A percentile compares a stretch with the other conserved stretches of the same genome.
These are phyloP conservation scores for Fistulinella cinereoalba DNA, from an alignment of 1,284 basidiomycete genomes.

Conservation along the genomic window DNA sequence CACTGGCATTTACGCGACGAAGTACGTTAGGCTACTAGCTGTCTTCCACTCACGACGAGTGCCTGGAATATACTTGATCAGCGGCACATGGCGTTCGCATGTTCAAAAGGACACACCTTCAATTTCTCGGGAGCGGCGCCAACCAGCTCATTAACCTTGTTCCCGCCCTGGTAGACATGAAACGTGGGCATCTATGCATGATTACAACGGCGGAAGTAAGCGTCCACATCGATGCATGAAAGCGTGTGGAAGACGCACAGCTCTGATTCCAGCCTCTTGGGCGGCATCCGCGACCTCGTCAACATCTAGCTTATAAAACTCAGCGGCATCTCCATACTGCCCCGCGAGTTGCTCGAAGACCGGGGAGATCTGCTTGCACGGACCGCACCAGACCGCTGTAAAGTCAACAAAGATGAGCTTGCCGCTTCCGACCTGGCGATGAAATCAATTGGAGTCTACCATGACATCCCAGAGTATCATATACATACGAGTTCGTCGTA, in stretches of 20 bases:
- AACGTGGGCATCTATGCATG: no score
- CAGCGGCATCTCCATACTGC: slow-evolving; percentile 12
- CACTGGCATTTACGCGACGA: not conserved
- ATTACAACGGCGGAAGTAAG: no score
- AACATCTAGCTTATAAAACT: slow-evolving; percentile 71
- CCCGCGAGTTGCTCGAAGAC: slow-evolving; percentile 54
- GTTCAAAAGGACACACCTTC: not conserved
- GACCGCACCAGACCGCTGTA: slow-evolving; percentile 57
- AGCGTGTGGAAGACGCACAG: slow-evolving; percentile 43
- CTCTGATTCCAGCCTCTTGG: slow-evolving; percentile 52
- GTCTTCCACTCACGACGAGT: not conserved
- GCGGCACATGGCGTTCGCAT: not conserved
- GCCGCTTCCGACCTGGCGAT: no score
- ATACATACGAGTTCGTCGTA: slow-evolving; percentile 18
- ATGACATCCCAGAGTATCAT: no score
- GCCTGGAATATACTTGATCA: not conserved
- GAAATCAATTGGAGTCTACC: no score
- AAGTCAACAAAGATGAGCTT: slow-evolving; percentile 57
- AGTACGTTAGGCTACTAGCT: not conserved
- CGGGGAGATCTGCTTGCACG: slow-evolving; percentile 68
- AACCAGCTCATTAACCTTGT: no score
- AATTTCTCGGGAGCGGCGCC: no score
- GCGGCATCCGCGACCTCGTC: slow-evolving; percentile 42
- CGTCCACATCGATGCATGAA: no score
- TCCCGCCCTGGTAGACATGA: no score